Percentiles rank a stretch among this genome's conserved stretches.
Conservation (phyloP, 768 basidiomycete genomes). For the Hypholoma fasciculare region DNA sequence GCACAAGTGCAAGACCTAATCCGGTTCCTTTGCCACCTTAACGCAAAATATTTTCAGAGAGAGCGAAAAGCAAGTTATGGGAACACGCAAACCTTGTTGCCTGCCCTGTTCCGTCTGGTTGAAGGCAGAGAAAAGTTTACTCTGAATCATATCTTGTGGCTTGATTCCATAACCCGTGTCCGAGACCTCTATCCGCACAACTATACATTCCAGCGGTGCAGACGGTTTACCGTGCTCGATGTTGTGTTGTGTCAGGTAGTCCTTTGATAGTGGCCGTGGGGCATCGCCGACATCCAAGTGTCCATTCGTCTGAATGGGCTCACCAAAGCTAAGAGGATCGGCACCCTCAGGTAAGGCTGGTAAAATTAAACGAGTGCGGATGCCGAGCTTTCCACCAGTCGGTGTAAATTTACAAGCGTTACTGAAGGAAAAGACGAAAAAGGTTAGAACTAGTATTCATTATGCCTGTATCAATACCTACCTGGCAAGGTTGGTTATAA, state of each 20-base stretch:
- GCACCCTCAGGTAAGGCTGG: slow-evolving; percentile 23
- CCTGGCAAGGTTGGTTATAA: slow-evolving; percentile 86
- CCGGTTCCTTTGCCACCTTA: slow-evolving; percentile 69
- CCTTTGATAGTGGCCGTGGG: slow-evolving; percentile 36
- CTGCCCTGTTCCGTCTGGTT: slow-evolving; percentile 79
- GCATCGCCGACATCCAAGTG: slow-evolving; percentile 18
- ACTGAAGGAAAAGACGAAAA: slow-evolving; percentile 30
- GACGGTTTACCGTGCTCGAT: slow-evolving; percentile 36
- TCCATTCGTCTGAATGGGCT: slow-evolving; percentile 7
- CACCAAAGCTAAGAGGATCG: slow-evolving; percentile 18
- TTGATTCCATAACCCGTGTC: slow-evolving; percentile 67
- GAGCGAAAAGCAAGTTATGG: background rate
- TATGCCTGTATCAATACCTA: slow-evolving; percentile 5
- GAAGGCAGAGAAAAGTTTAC: slow-evolving; percentile 73
- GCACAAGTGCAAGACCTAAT: slow-evolving; percentile 72
- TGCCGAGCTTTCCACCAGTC: slow-evolving; percentile 62
- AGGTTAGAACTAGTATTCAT: no score
- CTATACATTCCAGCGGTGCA: slow-evolving; percentile 56
- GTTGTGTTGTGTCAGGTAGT: slow-evolving; percentile 53
- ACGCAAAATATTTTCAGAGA: slow-evolving; percentile 12
- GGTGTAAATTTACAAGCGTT: slow-evolving; percentile 85
- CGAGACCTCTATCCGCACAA: slow-evolving; percentile 82
- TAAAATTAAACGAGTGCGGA: slow-evolving; percentile 62
- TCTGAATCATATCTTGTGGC: slow-evolving; percentile 61
- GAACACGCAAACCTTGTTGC: slow-evolving; percentile 48